phyloP scores from a whole-genome alignment of 257 asterid species.

The Primulina tabacum region DNA sequence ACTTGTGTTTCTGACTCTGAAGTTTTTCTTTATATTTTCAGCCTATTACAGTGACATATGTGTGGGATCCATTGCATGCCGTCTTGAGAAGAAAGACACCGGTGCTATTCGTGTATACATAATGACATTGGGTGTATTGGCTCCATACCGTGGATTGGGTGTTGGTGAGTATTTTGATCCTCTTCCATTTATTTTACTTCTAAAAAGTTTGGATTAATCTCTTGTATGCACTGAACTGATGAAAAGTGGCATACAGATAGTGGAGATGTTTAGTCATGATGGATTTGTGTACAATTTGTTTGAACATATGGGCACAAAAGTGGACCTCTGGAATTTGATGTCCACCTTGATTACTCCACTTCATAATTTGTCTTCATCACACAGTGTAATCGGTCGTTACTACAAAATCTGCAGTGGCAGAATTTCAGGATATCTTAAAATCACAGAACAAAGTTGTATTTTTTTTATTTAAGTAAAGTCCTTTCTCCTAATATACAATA shows the following conservation, averaged over 20 bases:
- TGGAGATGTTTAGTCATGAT: not conserved
- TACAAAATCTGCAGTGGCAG: not conserved
- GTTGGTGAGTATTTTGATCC: slow-evolving; percentile 35
- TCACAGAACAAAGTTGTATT: not conserved
- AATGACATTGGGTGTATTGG: slow-evolving; percentile 71
- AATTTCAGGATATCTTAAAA: not conserved
- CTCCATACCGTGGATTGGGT: slow-evolving; percentile 52
- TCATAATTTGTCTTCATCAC: not conserved
- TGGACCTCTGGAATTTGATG: not conserved
- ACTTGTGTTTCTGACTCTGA: slow-evolving; percentile 13
- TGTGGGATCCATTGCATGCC: slow-evolving; percentile 94
- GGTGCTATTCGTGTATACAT: slow-evolving; percentile 77
- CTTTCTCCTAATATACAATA: not conserved
- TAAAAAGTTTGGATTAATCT: too few species aligned
- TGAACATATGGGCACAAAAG: not conserved
- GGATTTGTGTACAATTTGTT: not conserved
- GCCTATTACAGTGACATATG: slow-evolving; percentile 93
- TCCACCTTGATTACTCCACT: not conserved
- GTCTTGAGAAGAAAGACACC: slow-evolving; percentile 88
- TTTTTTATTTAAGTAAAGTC: not conserved
- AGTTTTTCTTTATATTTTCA: slow-evolving; percentile 29
- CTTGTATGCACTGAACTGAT: not conserved
- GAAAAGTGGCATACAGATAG: not conserved
- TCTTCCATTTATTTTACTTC: not conserved
- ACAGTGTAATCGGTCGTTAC: not conserved